A percentile compares a stretch with the other conserved stretches of the same genome.
Conservation (phyloP, 305 asterid species). For the Rubia balearica region DNA sequence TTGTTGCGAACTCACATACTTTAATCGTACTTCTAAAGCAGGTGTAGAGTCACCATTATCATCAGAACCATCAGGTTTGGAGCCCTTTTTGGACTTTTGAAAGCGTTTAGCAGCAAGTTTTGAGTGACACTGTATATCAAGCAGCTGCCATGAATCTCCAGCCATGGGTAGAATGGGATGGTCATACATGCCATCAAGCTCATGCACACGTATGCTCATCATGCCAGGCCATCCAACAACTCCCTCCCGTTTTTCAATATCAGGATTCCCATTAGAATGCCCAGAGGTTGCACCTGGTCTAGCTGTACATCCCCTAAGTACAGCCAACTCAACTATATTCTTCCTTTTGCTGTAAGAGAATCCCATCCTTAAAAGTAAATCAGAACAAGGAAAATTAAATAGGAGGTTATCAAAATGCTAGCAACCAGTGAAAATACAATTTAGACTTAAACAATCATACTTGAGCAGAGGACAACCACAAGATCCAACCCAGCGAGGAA, state of each 20-base stretch:
- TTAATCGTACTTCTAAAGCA: slow-evolving; percentile 60
- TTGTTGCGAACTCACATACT: slow-evolving; percentile 36
- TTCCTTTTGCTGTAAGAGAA: slow-evolving; percentile 94
- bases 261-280: slow-evolving; percentile 52
- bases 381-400: slow-evolving; percentile 23
- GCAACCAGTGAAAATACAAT: slow-evolving; percentile 23
- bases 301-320: slow-evolving; percentile 83
- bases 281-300: slow-evolving; percentile 57
- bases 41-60: slow-evolving; percentile 75
- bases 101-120: slow-evolving; percentile 97
- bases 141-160: slow-evolving; percentile 96
- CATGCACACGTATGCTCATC: slow-evolving; percentile 99
- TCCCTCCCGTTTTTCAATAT: slow-evolving; percentile 77
- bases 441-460: slow-evolving; percentile 46
- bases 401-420: slow-evolving; percentile 27
- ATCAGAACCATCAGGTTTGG: slow-evolving; percentile 95
- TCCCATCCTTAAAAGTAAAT: slow-evolving; percentile 70
- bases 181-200: slow-evolving; percentile 99
- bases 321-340: slow-evolving; percentile 92
- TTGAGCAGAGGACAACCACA: slow-evolving; percentile 97
- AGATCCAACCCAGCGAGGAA: slow-evolving; percentile 99
- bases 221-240: slow-evolving; percentile 98
- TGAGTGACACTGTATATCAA: slow-evolving; percentile 96
- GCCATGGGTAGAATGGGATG: slow-evolving; percentile 98
- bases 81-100: slow-evolving; percentile 83